Percentiles rank a stretch among this genome's conserved stretches.
phyloP scores from a whole-genome alignment of 2,329 filamentous ascomycete species.

The Escovopsis sp. region DNA sequence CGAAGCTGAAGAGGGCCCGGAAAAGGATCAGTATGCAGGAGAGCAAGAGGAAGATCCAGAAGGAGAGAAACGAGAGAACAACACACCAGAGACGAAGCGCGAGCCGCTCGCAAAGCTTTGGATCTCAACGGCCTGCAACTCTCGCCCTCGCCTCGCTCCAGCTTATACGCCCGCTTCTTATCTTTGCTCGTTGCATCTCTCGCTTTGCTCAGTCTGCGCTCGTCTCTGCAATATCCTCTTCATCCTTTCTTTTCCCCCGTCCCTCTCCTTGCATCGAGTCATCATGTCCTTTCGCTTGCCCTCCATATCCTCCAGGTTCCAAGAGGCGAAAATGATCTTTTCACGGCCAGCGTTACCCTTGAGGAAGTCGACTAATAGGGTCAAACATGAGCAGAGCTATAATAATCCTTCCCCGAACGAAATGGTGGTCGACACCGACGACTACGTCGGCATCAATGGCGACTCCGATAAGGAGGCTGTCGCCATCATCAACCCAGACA shows the following conservation, averaged over 20 bases:
- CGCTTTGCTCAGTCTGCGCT: neutral
- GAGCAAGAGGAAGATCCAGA: too few relatives aligned
- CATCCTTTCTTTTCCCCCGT: neutral
- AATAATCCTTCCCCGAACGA: constrained; percentile 41
- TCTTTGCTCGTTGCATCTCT: neutral
- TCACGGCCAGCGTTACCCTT: constrained; percentile 8
- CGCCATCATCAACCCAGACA: constrained; percentile 40
- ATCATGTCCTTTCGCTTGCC: constrained; percentile 1
- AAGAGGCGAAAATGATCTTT: constrained; percentile 8
- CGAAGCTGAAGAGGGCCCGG: too few relatives aligned
- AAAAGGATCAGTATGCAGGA: too few relatives aligned
- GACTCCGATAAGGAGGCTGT: constrained; percentile 36
- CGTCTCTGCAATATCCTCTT: neutral
- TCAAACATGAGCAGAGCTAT: constrained; percentile 27
- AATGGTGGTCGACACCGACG: constrained; percentile 41
- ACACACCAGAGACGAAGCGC: too few relatives aligned
- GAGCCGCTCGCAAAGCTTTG: too few relatives aligned
- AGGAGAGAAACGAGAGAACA: too few relatives aligned
- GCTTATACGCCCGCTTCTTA: neutral
- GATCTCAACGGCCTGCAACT: too few relatives aligned
- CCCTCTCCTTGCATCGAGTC: neutral
- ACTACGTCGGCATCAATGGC: constrained; percentile 36
- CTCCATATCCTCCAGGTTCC: constrained; percentile 10
- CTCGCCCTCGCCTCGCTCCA: too few relatives aligned
- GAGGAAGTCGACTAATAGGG: constrained; percentile 14